Conservation (phyloP, 371 early-diverging fungal genomes). For the Syncephalastrum sp. region DNA sequence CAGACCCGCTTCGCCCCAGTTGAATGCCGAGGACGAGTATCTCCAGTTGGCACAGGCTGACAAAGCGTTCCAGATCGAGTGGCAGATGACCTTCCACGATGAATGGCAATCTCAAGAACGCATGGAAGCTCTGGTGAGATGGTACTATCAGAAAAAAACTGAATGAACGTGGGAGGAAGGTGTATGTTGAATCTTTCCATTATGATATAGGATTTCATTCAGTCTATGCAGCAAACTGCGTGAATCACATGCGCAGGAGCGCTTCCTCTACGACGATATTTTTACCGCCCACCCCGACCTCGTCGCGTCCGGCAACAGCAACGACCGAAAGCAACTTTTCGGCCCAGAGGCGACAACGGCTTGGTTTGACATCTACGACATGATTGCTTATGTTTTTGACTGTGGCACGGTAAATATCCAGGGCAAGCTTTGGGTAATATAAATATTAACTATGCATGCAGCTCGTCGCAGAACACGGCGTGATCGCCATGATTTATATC, state of each 20-base stretch:
- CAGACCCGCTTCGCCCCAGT: too few relatives aligned
- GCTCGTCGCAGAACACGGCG: constrained; percentile 69
- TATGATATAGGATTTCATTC: too few relatives aligned
- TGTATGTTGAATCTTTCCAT: too few relatives aligned
- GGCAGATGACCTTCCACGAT: constrained; percentile 29
- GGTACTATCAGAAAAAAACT: constrained; percentile 15
- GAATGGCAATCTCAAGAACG: constrained; percentile 24
- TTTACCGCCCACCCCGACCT: constrained; percentile 22
- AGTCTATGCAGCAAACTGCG: background rate
- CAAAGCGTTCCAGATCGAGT: background rate
- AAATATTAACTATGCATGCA: constrained; percentile 16
- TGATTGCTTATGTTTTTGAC: constrained; percentile 49
- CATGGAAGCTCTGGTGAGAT: constrained; percentile 22
- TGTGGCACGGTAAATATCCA: constrained; percentile 45
- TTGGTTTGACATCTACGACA: constrained; percentile 38
- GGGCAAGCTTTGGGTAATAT: background rate
- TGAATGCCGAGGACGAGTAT: too few relatives aligned
- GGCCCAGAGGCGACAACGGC: constrained; percentile 24
- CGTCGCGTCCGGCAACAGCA: constrained; percentile 1
- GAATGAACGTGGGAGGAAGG: too few relatives aligned
- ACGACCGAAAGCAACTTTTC: constrained; percentile 4
- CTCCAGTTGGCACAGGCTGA: too few relatives aligned
- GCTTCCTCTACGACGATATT: constrained; percentile 27
- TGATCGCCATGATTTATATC: constrained; percentile 73
- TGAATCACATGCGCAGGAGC: constrained; percentile 25